A percentile compares a stretch with the other conserved stretches of the same genome.
These are phyloP conservation scores for Penicillium sp. DNA, from an alignment of 2,329 filamentous ascomycete species.

Conservation along the genomic window DNA sequence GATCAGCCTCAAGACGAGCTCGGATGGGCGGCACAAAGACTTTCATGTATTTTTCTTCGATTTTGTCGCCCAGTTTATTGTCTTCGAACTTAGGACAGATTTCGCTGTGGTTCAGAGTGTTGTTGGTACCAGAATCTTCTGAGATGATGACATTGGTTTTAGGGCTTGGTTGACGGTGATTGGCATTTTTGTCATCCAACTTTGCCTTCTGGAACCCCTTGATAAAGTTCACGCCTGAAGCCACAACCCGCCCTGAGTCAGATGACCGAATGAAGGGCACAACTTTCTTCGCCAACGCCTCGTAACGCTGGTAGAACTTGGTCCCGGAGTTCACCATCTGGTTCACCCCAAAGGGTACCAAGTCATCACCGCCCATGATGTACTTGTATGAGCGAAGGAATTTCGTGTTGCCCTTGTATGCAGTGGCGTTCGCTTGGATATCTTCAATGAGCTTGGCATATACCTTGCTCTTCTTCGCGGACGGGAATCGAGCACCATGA, in stretches of 20 bases:
- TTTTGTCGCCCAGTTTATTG: constrained; percentile 43
- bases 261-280: constrained; percentile 71
- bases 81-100: constrained; percentile 69
- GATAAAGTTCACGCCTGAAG: constrained; percentile 73
- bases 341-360: constrained; percentile 65
- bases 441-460: constrained; percentile 65
- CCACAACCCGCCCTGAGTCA: constrained; percentile 67
- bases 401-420: constrained; percentile 61
- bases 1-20: constrained; percentile 64
- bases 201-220: constrained; percentile 66
- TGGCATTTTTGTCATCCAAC: constrained; percentile 39
- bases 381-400: constrained; percentile 74
- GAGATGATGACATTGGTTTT: constrained; percentile 64
- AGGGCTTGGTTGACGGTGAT: constrained; percentile 49
- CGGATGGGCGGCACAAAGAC: constrained; percentile 67
- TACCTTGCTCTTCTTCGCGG: constrained; percentile 59
- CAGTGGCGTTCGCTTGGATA: constrained; percentile 58
- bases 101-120: constrained; percentile 70
- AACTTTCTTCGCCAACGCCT: constrained; percentile 54
- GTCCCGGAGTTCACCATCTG: constrained; percentile 72
- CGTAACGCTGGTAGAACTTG: constrained; percentile 73
- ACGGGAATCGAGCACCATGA: constrained; percentile 82
- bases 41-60: constrained; percentile 58
- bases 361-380: constrained; percentile 64
- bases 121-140: constrained; percentile 67